Evolutionary conservation across 208 protist species (phyloP), one percentile per base, ranked within the genome.

Genomic region (Trichomonas tenax): DNA sequence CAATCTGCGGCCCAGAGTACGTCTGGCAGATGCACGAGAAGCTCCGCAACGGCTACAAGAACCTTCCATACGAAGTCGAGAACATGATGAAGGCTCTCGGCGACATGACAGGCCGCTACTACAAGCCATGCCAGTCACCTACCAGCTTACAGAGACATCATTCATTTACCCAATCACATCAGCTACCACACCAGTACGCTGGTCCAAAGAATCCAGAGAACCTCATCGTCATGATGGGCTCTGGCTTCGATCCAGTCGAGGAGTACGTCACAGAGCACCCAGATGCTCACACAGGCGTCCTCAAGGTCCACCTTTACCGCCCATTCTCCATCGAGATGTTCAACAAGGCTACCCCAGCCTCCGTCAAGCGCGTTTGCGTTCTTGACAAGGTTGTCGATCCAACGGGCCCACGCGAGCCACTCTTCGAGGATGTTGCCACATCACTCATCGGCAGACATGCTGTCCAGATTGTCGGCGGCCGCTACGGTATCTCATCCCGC

Each of bases 291-390:
- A 97, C 98, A 45, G 98, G 98, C 72, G 0, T 98, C 17, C 11
- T 98, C 44, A 97, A 98, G 95, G 97, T 98, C 72, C 96, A 96
- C 44, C 89, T 98, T n/a, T 98, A 97, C 97, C 63, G 98, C 17
- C 98, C 98, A n/a, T 98, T 97, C 96, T 95, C 84, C 26, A 41
- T 31, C 23, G 40, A 97, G 10, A 82, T 11, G 23, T 21, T 86
- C n/a, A 15, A 36, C 9, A 17, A 1, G 9, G 96, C 96, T 38
- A 49, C 98, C 23, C 98, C 98, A 23, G 0, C 15, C 0, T 97
- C 97, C 21, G 96, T 96, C 10, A 97, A 96, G 46, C 41, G 58
- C 23, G 97, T 98, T 82, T 48, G 96, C 51, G 98, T 98, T 49
- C 49, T 98, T 0, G 98, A 98, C 63, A 97, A 86, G n/a, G 81